A percentile compares a stretch with the other conserved stretches of the same genome.
Conservation (phyloP, 2,329 filamentous ascomycete genomes). For the Venturiaceae sp. region DNA sequence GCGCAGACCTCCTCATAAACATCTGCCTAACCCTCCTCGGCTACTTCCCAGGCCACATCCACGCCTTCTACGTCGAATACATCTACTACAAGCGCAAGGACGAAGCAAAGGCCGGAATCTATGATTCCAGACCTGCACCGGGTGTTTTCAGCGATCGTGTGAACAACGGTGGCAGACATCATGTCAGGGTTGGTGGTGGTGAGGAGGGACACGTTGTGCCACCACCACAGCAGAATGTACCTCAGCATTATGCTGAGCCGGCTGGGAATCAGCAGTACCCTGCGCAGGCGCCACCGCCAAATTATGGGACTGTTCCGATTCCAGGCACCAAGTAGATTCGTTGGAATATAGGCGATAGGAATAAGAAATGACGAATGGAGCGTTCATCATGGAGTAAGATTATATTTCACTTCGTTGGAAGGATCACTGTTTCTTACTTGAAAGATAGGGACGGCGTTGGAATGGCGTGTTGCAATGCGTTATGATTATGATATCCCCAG, state of each 20-base stretch:
- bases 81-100: slow-evolving; percentile 70
- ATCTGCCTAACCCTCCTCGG: slow-evolving; percentile 35
- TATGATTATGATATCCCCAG: too few relatives aligned
- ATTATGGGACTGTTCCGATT: slow-evolving; percentile 1
- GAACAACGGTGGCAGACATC: not conserved
- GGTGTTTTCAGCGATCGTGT: slow-evolving; percentile 65
- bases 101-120: slow-evolving; percentile 48
- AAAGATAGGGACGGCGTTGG: too few relatives aligned
- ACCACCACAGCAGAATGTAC: not conserved
- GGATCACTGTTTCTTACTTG: too few relatives aligned
- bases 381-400: too few relatives aligned
- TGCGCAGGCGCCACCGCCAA: not conserved
- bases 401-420: too few relatives aligned
- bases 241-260: not conserved
- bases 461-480: too few relatives aligned
- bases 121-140: slow-evolving; percentile 46
- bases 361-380: too few relatives aligned
- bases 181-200: not conserved
- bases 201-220: not conserved
- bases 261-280: not conserved
- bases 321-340: not conserved
- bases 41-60: slow-evolving; percentile 59
- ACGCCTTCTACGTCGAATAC: slow-evolving; percentile 71
- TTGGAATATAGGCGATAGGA: too few relatives aligned
- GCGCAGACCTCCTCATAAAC: slow-evolving; percentile 38